phyloP scores from a whole-genome alignment of 345 rosid species.

The Sapria himalayana region DNA sequence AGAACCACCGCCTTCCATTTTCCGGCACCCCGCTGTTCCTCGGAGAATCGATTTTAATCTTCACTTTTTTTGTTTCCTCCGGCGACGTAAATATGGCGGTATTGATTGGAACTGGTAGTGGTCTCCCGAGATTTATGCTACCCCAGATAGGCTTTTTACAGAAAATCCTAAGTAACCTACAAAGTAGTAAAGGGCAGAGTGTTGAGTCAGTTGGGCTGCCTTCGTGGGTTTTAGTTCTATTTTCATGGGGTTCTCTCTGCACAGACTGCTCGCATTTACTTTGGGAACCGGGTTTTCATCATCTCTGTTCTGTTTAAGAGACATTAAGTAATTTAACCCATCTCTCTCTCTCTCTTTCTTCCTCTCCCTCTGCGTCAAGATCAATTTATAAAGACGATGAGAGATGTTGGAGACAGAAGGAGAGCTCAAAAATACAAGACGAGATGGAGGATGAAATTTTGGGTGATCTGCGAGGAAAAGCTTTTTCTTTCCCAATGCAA shows the following conservation, averaged over 20 bases:
- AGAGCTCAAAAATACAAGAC: neutral
- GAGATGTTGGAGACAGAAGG: neutral
- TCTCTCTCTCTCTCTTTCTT: too few relatives aligned
- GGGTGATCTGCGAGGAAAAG: constrained; percentile 8
- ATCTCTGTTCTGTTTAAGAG: constrained; percentile 10
- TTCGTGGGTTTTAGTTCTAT: constrained; percentile 11
- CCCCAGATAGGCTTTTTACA: constrained; percentile 44
- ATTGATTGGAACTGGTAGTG: constrained; percentile 9
- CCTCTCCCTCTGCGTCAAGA: constrained; percentile 5
- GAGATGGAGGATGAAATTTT: constrained; percentile 1
- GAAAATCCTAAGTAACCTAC: constrained; percentile 34
- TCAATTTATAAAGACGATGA: neutral
- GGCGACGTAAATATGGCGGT: too few relatives aligned
- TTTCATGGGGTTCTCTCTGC: constrained; percentile 7
- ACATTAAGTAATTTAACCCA: too few relatives aligned
- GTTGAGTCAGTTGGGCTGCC: constrained; percentile 4
- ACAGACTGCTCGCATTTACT: constrained; percentile 20
- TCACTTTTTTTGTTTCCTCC: constrained; percentile 12
- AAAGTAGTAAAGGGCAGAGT: constrained; percentile 17
- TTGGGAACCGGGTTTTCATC: constrained; percentile 21
- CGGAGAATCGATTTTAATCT: constrained; percentile 10
- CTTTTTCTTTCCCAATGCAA: constrained; percentile 85
- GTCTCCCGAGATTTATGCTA: constrained; percentile 89
- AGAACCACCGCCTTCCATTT: constrained; percentile 66
- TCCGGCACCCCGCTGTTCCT: constrained; percentile 10